Base-by-base conservation (phyloP, 495 filamentous ascomycete genomes). In the Penicillium atrosanguineum region DNA sequence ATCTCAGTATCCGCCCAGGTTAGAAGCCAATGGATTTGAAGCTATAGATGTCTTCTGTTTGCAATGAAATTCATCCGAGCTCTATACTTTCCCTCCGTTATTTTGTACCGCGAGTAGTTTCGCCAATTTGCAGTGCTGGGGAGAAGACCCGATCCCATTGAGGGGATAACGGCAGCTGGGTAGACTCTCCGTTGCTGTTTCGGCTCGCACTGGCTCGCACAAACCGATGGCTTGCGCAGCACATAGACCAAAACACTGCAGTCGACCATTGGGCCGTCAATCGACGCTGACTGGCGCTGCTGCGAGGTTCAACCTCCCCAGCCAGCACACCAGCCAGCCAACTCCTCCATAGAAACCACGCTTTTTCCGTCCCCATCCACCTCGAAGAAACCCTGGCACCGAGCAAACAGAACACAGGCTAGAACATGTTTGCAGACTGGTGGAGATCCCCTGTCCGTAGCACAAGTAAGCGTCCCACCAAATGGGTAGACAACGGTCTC, bases 391-490 rank as follows among this genome's bases (percentile, higher is more conserved):
- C 48, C 69, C 2, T 59, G 59, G 72, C 89, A 91, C 37, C 80
- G 68, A 69, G 86, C 87, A n/a, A 77, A 84, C 56, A 97, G 60
- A 44, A 92, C 62, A 70, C 89, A 93, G 18, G 93, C 93, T 23
- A 97, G 75, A 16, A 97, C 61, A 69, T 97, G 93, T 71, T 97
- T 96, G 64, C 93, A 97, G 29, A 87, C 77, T 3, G 91, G 88
- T 44, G 78, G 56, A 19, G 64, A 69, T 42, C 41, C 52, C 50
- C 52, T 52, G 53, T 75, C 61, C 48, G 67, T 41, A 25, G 48
- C 31, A 68, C 73, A 39, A 47, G 59, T 62, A 36, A 76, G 64
- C 19, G 75, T 64, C 2, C 83, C 83, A 26, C 85, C 84, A 63
- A 85, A 86, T 16, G 63, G 57, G 49, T 71, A 73, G 21, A 25